phyloP scores from a whole-genome alignment of 306 rosid species.

The Lathyrus sativus region DNA sequence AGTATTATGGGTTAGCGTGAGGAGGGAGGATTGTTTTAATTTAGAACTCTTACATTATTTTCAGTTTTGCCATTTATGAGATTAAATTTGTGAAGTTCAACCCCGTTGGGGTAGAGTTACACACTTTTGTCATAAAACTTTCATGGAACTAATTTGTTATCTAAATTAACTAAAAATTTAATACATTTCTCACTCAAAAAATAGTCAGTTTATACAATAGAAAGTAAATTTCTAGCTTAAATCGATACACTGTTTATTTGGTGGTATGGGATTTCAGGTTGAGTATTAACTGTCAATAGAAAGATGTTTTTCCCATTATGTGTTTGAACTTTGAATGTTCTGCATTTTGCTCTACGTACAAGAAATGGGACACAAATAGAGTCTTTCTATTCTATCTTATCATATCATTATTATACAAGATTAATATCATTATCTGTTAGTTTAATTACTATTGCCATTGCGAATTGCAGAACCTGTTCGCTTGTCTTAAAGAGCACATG shows the following conservation, averaged over 20 bases:
- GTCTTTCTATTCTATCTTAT: background rate
- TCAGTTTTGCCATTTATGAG: no score
- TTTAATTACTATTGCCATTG: slow-evolving; percentile 19
- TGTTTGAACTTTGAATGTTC: background rate
- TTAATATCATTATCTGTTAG: slow-evolving; percentile 1
- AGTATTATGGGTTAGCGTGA: no score
- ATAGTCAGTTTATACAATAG: background rate
- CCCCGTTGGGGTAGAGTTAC: background rate
- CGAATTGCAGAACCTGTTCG: slow-evolving; percentile 13
- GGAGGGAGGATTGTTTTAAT: no score
- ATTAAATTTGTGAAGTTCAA: background rate
- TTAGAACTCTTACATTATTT: no score
- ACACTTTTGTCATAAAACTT: background rate
- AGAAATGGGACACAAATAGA: background rate
- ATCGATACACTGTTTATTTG: background rate
- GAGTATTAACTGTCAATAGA: slow-evolving; percentile 3
- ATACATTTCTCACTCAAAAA: background rate
- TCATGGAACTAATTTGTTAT: background rate
- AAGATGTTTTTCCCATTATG: background rate
- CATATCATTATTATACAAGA: background rate
- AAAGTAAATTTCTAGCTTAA: slow-evolving; percentile 1
- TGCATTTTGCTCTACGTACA: background rate
- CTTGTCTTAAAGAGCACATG: slow-evolving; percentile 16
- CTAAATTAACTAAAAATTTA: background rate
- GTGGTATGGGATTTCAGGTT: slow-evolving; percentile 7